Conservation (phyloP, 805 yeast species). For the Candida verbasci region DNA sequence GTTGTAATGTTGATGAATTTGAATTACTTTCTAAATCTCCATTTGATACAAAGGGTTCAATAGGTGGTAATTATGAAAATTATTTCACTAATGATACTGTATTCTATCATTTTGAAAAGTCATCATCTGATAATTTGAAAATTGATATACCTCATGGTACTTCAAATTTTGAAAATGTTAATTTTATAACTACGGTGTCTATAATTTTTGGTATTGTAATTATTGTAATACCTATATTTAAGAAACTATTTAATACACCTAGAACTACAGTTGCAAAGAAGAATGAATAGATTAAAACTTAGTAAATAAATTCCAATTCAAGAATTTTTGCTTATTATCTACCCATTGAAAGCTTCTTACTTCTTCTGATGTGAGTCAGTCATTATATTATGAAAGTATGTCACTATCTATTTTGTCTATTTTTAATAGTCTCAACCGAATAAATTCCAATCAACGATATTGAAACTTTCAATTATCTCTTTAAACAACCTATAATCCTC, state of each 20-base stretch:
- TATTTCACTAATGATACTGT: conserved; percentile 38
- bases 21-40: conserved; percentile 31
- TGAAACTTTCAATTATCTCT: conserved; percentile 22
- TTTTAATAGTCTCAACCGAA: conserved; percentile 25
- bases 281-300: conserved; percentile 12
- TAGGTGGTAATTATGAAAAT: conserved; percentile 27
- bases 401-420: no score
- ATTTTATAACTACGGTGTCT: conserved; percentile 8
- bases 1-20: conserved; percentile 29
- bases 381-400: no score
- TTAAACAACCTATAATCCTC: conserved; percentile 21
- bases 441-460: conserved; percentile 44
- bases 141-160: conserved; percentile 9
- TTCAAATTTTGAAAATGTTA: conserved; percentile 8
- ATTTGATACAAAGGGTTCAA: conserved; percentile 22
- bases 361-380: no score
- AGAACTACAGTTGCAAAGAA: conserved; percentile 2
- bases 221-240: conserved; percentile 4
- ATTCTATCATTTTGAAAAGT: conserved; percentile 25
- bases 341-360: no score
- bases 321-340: no score
- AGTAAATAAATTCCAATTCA: conserved; percentile 47
- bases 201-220: conserved; percentile 8
- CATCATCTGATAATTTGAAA: not conserved
- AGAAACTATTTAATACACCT: not conserved